A percentile compares a stretch with the other conserved stretches of the same genome.
Evolutionary conservation across 805 yeast species (phyloP).

Genomic region (Yarrowia bubula): DNA sequence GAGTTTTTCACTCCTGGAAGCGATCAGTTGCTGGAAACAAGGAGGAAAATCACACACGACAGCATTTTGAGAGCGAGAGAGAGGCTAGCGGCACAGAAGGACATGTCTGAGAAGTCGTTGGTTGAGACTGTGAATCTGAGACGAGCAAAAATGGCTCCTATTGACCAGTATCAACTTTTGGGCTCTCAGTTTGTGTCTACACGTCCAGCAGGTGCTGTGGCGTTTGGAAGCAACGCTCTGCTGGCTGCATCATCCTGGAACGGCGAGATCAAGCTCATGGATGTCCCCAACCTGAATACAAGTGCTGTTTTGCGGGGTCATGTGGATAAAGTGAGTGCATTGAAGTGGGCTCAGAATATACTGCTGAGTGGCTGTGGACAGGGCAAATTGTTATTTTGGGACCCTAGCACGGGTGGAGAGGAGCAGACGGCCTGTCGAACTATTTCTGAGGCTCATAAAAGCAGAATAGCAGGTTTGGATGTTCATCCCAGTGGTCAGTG

Average conservation of each 20-base stretch:
- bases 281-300: slow-evolving; percentile 42
- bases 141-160: slow-evolving; percentile 42
- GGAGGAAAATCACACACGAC: slow-evolving; percentile 51
- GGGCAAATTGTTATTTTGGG: slow-evolving; percentile 43
- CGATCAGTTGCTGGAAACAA: slow-evolving; percentile 49
- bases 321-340: slow-evolving; percentile 64
- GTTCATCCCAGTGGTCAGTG: slow-evolving; percentile 63
- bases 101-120: slow-evolving; percentile 41
- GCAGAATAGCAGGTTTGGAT: slow-evolving; percentile 57
- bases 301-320: slow-evolving; percentile 46
- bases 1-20: slow-evolving; percentile 85
- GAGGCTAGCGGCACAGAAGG: slow-evolving; percentile 44
- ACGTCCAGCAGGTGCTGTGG: slow-evolving; percentile 64
- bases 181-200: slow-evolving; percentile 73
- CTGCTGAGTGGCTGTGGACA: slow-evolving; percentile 50
- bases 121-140: slow-evolving; percentile 48
- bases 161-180: slow-evolving; percentile 44
- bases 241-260: slow-evolving; percentile 82
- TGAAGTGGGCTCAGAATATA: slow-evolving; percentile 54
- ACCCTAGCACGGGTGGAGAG: slow-evolving; percentile 27
- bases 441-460: slow-evolving; percentile 46
- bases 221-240: slow-evolving; percentile 42
- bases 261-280: slow-evolving; percentile 44
- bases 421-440: slow-evolving; percentile 18
- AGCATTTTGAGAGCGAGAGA: slow-evolving; percentile 50